A percentile compares a stretch with the other conserved stretches of the same genome.
These are phyloP conservation scores for Alternaria postmessia DNA, from an alignment of 2,329 filamentous ascomycete species.

Conservation along the genomic window DNA sequence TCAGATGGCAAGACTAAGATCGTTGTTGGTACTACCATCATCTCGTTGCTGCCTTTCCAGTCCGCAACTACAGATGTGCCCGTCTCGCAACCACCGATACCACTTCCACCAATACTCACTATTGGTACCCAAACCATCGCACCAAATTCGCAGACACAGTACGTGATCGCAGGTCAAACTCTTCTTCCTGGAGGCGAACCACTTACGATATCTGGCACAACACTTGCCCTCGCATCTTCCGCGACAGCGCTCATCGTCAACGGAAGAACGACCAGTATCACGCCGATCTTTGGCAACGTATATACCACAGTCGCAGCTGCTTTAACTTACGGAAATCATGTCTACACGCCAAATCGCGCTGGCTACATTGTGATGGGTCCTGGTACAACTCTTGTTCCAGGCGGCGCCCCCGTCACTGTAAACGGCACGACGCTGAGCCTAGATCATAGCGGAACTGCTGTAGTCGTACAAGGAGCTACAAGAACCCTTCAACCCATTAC, in stretches of 20 bases:
- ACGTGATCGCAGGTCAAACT: slow-evolving; percentile 42
- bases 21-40: slow-evolving; percentile 29
- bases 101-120: slow-evolving; percentile 28
- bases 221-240: slow-evolving; percentile 45
- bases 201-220: slow-evolving; percentile 49
- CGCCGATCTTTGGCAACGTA: slow-evolving; percentile 25
- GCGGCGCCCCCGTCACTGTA: slow-evolving; percentile 47
- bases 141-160: slow-evolving; percentile 35
- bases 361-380: slow-evolving; percentile 53
- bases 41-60: slow-evolving; percentile 21
- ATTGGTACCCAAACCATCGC: slow-evolving; percentile 32
- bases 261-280: slow-evolving; percentile 35
- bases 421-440: slow-evolving; percentile 46
- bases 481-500: slow-evolving; percentile 31
- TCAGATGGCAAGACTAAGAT: slow-evolving; percentile 30
- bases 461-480: slow-evolving; percentile 37
- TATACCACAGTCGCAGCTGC: slow-evolving; percentile 39
- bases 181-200: slow-evolving; percentile 45
- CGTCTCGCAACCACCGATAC: slow-evolving; percentile 11
- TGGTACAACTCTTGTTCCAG: slow-evolving; percentile 48
- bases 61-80: slow-evolving; percentile 29
- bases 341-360: slow-evolving; percentile 54
- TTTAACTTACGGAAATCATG: slow-evolving; percentile 47
- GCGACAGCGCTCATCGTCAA: slow-evolving; percentile 50
- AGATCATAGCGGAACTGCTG: slow-evolving; percentile 35